Evolutionary conservation across 2,329 filamentous ascomycete species (phyloP).

Genomic region (Neurospora sp.): DNA sequence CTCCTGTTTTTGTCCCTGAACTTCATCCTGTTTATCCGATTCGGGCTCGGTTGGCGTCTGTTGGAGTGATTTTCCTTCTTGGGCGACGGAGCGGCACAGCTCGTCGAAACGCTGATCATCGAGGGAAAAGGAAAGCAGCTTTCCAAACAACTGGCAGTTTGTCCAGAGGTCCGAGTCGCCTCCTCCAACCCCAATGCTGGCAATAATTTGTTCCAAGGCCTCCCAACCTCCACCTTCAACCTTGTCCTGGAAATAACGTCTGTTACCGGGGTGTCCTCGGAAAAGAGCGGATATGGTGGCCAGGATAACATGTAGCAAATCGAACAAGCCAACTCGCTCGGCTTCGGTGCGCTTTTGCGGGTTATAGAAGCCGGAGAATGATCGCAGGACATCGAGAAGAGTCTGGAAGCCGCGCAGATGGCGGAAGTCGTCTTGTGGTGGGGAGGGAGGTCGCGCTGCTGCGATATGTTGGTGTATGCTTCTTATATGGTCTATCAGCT

Average conservation of each 20-base stretch:
- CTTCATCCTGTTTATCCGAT: not conserved
- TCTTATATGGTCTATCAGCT: slow-evolving; percentile 47
- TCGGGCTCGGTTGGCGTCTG: not conserved
- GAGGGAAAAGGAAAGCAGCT: slow-evolving; percentile 69
- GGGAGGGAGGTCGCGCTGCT: slow-evolving; percentile 34
- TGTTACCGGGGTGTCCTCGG: slow-evolving; percentile 73
- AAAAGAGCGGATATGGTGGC: slow-evolving; percentile 67
- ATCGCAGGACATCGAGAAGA: slow-evolving; percentile 58
- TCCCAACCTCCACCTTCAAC: slow-evolving; percentile 73
- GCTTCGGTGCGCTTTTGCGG: slow-evolving; percentile 49
- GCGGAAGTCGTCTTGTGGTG: slow-evolving; percentile 71
- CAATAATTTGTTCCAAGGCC: slow-evolving; percentile 62
- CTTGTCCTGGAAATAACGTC: slow-evolving; percentile 71
- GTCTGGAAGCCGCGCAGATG: slow-evolving; percentile 69
- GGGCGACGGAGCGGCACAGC: slow-evolving; percentile 49
- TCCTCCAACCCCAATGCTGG: slow-evolving; percentile 54
- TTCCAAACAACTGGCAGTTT: slow-evolving; percentile 68
- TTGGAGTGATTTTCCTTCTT: not conserved
- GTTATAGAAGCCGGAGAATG: slow-evolving; percentile 68
- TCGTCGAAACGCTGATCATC: slow-evolving; percentile 66
- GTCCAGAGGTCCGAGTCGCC: slow-evolving; percentile 59
- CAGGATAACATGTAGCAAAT: slow-evolving; percentile 61
- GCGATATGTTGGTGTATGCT: slow-evolving; percentile 56
- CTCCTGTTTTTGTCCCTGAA: not conserved
- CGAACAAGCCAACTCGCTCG: slow-evolving; percentile 57